These are phyloP conservation scores for Anthoceros angustus DNA, from an alignment of 225 moss, liverwort and hornwort species.

Conservation along the genomic window DNA sequence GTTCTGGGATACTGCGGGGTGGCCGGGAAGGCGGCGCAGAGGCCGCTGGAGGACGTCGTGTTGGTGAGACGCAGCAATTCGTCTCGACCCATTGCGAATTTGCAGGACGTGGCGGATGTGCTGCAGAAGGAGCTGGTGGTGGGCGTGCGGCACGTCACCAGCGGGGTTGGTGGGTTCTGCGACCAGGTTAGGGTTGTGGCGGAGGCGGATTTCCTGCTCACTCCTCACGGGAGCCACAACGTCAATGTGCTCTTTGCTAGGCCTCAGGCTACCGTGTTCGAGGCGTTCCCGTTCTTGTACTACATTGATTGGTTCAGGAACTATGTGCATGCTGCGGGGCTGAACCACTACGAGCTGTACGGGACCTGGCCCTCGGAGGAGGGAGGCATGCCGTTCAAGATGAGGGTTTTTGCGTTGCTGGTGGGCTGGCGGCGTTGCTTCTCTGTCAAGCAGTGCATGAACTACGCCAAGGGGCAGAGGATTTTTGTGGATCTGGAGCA, in stretches of 20 bases:
- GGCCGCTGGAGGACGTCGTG: conserved; percentile 50
- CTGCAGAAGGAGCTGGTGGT: conserved; percentile 62
- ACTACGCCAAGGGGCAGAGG: conserved; percentile 59
- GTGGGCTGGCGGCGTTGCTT: conserved; percentile 80
- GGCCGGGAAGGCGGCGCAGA: conserved; percentile 33
- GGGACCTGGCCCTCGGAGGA: conserved; percentile 74
- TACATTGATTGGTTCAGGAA: conserved; percentile 91
- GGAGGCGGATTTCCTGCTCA: conserved; percentile 57
- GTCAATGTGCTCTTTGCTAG: conserved; percentile 88
- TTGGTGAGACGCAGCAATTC: conserved; percentile 60
- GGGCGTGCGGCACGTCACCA: conserved; percentile 46
- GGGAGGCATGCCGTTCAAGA: conserved; percentile 70
- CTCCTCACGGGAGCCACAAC: conserved; percentile 90
- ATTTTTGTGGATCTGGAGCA: conserved; percentile 54
- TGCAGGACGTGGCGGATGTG: conserved; percentile 34
- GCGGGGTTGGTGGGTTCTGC: conserved; percentile 75
- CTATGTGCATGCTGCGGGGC: conserved; percentile 67
- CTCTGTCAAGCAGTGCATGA: conserved; percentile 70
- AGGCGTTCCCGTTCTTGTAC: conserved; percentile 76
- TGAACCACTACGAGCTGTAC: conserved; percentile 65
- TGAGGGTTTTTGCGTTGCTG: conserved; percentile 58
- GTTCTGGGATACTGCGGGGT: conserved; percentile 65
- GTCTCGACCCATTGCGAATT: conserved; percentile 61
- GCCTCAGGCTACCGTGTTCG: conserved; percentile 51
- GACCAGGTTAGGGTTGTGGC: conserved; percentile 62